Conservation (phyloP, 2,329 filamentous ascomycete species). For the Phoma sp. region DNA sequence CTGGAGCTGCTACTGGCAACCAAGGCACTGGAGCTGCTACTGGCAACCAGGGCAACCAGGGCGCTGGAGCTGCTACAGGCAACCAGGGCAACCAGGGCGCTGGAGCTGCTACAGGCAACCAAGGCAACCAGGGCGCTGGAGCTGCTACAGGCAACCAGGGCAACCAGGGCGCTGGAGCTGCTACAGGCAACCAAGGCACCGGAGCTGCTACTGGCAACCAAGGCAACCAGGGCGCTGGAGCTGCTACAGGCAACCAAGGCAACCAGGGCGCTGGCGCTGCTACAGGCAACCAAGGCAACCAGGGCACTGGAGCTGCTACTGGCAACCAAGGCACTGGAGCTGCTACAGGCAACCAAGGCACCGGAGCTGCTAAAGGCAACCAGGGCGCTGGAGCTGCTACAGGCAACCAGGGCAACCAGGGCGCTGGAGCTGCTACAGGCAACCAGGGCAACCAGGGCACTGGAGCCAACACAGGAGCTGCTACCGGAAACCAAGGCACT, state of each 20-base stretch:
- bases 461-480: neutral
- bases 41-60: too few relatives aligned
- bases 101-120: neutral
- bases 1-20: too few relatives aligned
- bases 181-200: too few relatives aligned
- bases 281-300: neutral
- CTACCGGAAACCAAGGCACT: neutral
- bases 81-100: neutral
- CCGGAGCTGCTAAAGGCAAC: neutral
- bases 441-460: neutral
- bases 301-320: neutral
- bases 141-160: constrained; percentile 6
- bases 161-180: neutral
- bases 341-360: neutral
- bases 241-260: neutral
- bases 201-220: too few relatives aligned
- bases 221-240: neutral
- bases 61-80: too few relatives aligned
- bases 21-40: neutral
- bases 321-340: neutral
- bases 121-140: too few relatives aligned
- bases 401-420: too few relatives aligned
- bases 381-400: neutral
- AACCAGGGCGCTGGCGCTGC: neutral
- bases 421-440: constrained; percentile 1